These are phyloP conservation scores for Scutellaria barbata DNA, from an alignment of 257 asterid genomes.

Conservation along the genomic window DNA sequence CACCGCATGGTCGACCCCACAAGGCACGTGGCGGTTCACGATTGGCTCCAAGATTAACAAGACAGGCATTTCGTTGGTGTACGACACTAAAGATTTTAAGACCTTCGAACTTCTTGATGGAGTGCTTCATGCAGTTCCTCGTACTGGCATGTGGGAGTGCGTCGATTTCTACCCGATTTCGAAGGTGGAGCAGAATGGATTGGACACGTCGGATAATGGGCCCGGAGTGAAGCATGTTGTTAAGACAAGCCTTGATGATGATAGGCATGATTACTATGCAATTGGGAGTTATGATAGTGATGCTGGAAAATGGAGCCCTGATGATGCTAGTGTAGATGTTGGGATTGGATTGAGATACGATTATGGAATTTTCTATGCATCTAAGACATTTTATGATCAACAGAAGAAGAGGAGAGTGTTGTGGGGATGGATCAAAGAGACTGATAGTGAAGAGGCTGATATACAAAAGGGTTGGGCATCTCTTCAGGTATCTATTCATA, in stretches of 20 bases:
- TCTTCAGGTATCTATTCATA: constrained; percentile 45
- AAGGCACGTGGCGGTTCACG: constrained; percentile 65
- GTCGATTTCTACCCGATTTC: constrained; percentile 77
- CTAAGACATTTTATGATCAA: constrained; percentile 72
- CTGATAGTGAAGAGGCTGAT: constrained; percentile 66
- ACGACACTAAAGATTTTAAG: constrained; percentile 61
- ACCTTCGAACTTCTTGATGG: constrained; percentile 45
- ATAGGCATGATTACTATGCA: constrained; percentile 68
- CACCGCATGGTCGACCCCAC: constrained; percentile 67
- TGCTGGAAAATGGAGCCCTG: constrained; percentile 55
- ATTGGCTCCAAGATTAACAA: constrained; percentile 68
- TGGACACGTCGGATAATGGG: constrained; percentile 60
- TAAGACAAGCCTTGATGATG: constrained; percentile 71
- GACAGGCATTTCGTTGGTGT: constrained; percentile 66
- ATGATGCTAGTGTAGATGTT: constrained; percentile 53
- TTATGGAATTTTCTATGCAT: constrained; percentile 73
- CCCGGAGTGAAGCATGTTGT: constrained; percentile 60
- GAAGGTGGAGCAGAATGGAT: constrained; percentile 44
- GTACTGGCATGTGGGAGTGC: constrained; percentile 90
- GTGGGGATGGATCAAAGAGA: constrained; percentile 82
- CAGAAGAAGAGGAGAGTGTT: constrained; percentile 60
- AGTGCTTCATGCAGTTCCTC: constrained; percentile 51
- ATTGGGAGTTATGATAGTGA: constrained; percentile 55
- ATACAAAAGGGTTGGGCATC: constrained; percentile 74
- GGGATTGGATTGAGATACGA: constrained; percentile 73